Evolutionary conservation across 2,329 filamentous ascomycete genomes (phyloP).

Genomic region (Fusarium sp.): DNA sequence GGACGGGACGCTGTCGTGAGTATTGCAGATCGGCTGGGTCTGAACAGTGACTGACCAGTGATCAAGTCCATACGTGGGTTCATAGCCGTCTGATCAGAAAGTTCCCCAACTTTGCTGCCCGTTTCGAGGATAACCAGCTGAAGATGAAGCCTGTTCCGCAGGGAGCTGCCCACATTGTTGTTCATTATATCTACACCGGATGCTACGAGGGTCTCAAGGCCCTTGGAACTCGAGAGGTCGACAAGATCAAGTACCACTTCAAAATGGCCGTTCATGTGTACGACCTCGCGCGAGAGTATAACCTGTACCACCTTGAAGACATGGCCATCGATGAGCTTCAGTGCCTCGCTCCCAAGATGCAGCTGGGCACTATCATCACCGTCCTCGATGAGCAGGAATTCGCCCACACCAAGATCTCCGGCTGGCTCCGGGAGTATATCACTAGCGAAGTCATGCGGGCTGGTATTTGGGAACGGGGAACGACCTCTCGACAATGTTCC

Average conservation of each 20-base stretch:
- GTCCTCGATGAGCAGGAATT: background rate
- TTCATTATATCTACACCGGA: background rate
- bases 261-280: background rate
- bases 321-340: background rate
- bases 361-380: background rate
- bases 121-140: background rate
- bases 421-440: background rate
- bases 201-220: background rate
- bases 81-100: background rate
- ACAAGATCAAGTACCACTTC: background rate
- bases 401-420: background rate
- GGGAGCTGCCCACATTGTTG: background rate
- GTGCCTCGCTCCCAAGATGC: background rate
- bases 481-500: too few species aligned
- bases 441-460: background rate
- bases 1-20: background rate
- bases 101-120: background rate
- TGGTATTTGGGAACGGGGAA: background rate
- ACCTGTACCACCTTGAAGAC: background rate
- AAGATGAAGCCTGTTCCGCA: background rate
- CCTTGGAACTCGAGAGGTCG: background rate
- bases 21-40: background rate
- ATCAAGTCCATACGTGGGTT: background rate
- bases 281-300: background rate
- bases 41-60: background rate